Evolutionary conservation across 805 yeast genomes (phyloP).

Genomic region (Hemisphaericaspora nanyangensis): DNA sequence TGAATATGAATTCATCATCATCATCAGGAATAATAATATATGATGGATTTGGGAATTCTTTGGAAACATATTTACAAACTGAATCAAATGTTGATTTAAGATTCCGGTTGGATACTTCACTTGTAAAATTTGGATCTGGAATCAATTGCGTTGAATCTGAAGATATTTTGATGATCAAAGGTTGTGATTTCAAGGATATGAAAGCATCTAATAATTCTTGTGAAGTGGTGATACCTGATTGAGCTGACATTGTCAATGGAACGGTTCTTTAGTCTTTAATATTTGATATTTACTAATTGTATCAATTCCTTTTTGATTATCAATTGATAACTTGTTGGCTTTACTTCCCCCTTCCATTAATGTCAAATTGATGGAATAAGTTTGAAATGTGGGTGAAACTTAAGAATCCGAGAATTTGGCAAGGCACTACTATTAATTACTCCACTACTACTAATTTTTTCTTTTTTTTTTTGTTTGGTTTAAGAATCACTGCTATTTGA

Average conservation of each 20-base stretch:
- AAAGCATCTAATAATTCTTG: constrained; percentile 26
- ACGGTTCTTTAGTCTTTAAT: too few species aligned
- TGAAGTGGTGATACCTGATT: constrained; percentile 40
- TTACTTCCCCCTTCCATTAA: too few species aligned
- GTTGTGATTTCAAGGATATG: constrained; percentile 16
- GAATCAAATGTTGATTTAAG: constrained; percentile 15
- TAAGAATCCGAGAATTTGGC: too few species aligned
- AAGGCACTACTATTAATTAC: too few species aligned
- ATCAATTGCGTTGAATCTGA: constrained; percentile 31
- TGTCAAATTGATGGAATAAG: too few species aligned
- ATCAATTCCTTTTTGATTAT: too few species aligned
- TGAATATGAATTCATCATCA: constrained; percentile 41
- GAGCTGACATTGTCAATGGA: constrained; percentile 36
- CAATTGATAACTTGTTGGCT: too few species aligned
- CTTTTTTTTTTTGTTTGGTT: too few species aligned
- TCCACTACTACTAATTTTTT: too few species aligned
- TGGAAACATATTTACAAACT: constrained; percentile 18
- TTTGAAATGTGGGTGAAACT: too few species aligned
- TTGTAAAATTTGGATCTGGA: constrained; percentile 20
- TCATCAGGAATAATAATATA: constrained; percentile 25
- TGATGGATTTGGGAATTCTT: constrained; percentile 32
- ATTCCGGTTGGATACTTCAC: constrained; percentile 1
- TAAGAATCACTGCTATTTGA: too few species aligned
- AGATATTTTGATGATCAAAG: constrained; percentile 30
- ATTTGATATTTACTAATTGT: too few species aligned